Conservation (phyloP, 768 basidiomycete genomes). For the Tulasnella sp. region DNA sequence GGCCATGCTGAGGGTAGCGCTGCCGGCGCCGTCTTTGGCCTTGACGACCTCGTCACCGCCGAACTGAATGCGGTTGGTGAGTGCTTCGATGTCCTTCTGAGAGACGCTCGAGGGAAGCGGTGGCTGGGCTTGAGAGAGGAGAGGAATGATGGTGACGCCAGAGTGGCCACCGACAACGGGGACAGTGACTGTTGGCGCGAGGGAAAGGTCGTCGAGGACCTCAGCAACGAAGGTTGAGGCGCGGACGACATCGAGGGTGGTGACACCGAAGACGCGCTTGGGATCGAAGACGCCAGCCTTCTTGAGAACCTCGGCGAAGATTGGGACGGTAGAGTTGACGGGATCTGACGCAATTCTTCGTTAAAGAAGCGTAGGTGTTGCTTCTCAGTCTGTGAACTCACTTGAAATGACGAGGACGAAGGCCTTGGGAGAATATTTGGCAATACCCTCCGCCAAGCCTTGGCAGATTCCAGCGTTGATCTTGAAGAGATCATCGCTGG, state of each 20-base stretch:
- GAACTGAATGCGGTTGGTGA: slow-evolving; percentile 86
- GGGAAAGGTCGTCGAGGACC: slow-evolving; percentile 59
- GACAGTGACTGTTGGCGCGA: slow-evolving; percentile 61
- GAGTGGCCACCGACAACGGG: slow-evolving; percentile 96
- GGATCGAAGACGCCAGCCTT: slow-evolving; percentile 87
- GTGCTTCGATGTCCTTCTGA: slow-evolving; percentile 50
- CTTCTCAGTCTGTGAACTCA: background rate
- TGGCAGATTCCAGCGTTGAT: slow-evolving; percentile 98
- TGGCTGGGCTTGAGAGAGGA: slow-evolving; percentile 85
- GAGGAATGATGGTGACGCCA: slow-evolving; percentile 89
- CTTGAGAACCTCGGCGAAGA: slow-evolving; percentile 94
- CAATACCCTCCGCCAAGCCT: slow-evolving; percentile 87
- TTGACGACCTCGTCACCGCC: slow-evolving; percentile 98
- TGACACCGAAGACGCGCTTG: slow-evolving; percentile 95
- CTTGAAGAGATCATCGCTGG: slow-evolving; percentile 95
- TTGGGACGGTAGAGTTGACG: slow-evolving; percentile 92
- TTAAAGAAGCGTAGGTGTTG: background rate
- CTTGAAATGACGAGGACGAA: slow-evolving; percentile 93
- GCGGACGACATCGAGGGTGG: slow-evolving; percentile 95
- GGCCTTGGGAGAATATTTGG: slow-evolving; percentile 78
- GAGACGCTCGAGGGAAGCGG: slow-evolving; percentile 60
- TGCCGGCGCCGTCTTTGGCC: slow-evolving; percentile 91
- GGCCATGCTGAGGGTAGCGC: slow-evolving; percentile 96
- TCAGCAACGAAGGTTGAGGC: slow-evolving; percentile 95
- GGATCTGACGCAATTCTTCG: slow-evolving; percentile 51